phyloP scores from a whole-genome alignment of 306 rosid genomes.

The Corylus avellana region DNA sequence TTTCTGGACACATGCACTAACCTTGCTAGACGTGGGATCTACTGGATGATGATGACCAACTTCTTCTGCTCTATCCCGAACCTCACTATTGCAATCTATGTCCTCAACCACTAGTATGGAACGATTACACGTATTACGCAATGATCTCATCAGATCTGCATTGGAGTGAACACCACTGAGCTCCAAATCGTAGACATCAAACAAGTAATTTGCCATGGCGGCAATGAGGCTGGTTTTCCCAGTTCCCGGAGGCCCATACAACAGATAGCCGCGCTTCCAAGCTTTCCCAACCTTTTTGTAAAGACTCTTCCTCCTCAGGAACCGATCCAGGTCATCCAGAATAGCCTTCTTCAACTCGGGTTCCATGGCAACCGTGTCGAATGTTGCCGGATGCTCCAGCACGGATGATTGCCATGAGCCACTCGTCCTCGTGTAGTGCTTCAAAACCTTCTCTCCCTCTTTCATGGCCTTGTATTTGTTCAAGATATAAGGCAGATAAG shows the following conservation, averaged over 20 bases:
- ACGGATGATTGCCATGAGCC: constrained; percentile 18
- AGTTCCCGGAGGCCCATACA: constrained; percentile 49
- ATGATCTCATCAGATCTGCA: constrained; percentile 19
- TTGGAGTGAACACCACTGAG: constrained; percentile 26
- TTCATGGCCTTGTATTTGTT: constrained; percentile 14
- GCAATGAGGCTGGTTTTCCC: constrained; percentile 50
- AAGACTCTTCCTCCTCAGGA: constrained; percentile 39
- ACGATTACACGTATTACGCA: constrained; percentile 28
- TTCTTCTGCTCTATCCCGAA: constrained; percentile 21
- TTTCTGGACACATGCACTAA: too few species aligned
- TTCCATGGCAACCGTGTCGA: constrained; percentile 35
- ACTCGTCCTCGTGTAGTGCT: constrained; percentile 5
- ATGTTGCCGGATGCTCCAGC: constrained; percentile 38
- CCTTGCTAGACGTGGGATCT: too few species aligned
- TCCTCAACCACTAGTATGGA: constrained; percentile 51
- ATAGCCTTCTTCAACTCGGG: constrained; percentile 31
- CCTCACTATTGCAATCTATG: constrained; percentile 42
- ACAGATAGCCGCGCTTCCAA: constrained; percentile 47
- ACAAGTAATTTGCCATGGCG: constrained; percentile 40
- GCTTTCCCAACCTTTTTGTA: constrained; percentile 47
- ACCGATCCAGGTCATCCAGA: constrained; percentile 35
- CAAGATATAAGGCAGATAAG: constrained; percentile 29
- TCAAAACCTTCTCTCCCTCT: constrained; percentile 18
- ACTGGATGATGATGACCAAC: too few species aligned
- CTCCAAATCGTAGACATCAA: constrained; percentile 50